Percentiles rank a stretch among this genome's conserved stretches.
Evolutionary conservation across 2,329 filamentous ascomycete species (phyloP).

Genomic region (Aspergillus intermedius): DNA sequence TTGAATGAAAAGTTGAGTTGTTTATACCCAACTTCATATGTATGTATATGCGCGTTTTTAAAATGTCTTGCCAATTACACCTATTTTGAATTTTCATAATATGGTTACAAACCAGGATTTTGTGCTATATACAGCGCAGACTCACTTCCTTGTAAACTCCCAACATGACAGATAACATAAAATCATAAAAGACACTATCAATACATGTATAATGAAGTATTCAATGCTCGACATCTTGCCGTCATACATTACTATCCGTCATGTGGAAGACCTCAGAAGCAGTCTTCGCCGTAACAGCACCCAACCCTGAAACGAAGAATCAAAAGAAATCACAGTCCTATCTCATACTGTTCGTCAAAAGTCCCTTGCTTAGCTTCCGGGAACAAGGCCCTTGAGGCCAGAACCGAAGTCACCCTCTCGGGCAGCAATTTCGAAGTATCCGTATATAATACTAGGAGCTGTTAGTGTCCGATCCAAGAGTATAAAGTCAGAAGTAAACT

Average conservation of each 20-base stretch:
- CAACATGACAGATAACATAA: neutral
- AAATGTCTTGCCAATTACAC: constrained; percentile 12
- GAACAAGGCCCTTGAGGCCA: constrained; percentile 63
- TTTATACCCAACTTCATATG: neutral
- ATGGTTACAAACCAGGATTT: constrained; percentile 30
- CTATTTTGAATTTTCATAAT: constrained; percentile 23
- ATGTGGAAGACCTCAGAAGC: constrained; percentile 9
- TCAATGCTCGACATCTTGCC: neutral
- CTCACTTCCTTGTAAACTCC: constrained; percentile 6
- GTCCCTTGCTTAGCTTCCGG: constrained; percentile 34
- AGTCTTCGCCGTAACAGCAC: constrained; percentile 15
- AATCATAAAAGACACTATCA: constrained; percentile 3
- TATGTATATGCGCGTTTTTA: neutral
- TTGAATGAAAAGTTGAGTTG: neutral
- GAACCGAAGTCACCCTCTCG: constrained; percentile 88
- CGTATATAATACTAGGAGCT: constrained; percentile 80
- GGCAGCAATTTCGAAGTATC: constrained; percentile 98
- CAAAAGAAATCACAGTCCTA: constrained; percentile 18
- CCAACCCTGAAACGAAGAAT: constrained; percentile 23
- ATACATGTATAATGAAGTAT: constrained; percentile 1
- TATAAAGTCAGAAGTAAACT: constrained; percentile 40
- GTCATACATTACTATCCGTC: neutral
- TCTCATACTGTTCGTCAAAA: constrained; percentile 29
- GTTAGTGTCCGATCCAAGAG: constrained; percentile 17
- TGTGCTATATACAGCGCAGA: constrained; percentile 23